Evolutionary conservation across 257 asterid genomes (phyloP), one percentile per base, ranked within the genome.

Genomic region (Solanum paucissectum): DNA sequence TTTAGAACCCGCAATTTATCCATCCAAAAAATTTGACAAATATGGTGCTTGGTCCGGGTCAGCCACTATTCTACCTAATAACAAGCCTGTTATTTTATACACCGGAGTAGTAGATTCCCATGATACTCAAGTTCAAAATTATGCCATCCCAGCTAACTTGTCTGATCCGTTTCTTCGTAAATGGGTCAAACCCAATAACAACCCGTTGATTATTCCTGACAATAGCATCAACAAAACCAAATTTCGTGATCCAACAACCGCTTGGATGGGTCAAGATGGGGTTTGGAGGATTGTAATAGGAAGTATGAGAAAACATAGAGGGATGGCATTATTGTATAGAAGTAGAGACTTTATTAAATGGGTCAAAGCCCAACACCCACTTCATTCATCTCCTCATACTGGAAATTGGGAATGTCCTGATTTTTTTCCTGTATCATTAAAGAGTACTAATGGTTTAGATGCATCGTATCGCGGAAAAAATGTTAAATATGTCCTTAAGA

Each of bases 221-320:
- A 13, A 11, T 10, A 76, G 89, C 4, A 66, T 90, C n/a, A 91
- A 91, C 88, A 68, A 38, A 40, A 90, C 93, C 3, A 29, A 92
- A 4, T 93, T 92, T 71, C 95, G 94, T 11, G 95, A 93, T 88
- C 95, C 95, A 21, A 89, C 95, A 6, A 93, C 95, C 10, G 95
- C 91, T 2, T 92, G 95, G 95, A 4, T 88, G 46, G 94, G 93
- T 3, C 55, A 5, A 25, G 95, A 93, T 44, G 93, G 93, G 1
- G 87, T 25, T 29, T 93, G 95, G 94, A 86, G 91, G 33, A 90
- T 88, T 18, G 10, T 89, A 21, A 40, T 93, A 0, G 95, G 92
- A 0, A 68, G 93, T 73, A 38, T 76, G 75, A 77, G 88, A 7
- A 86, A 66, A 13, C 32, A 77, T 1, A 84, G 88, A 1, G 95